Evolutionary conservation across 2,329 filamentous ascomycete species (phyloP).

Genomic region (Hirsutella minnesotensis): DNA sequence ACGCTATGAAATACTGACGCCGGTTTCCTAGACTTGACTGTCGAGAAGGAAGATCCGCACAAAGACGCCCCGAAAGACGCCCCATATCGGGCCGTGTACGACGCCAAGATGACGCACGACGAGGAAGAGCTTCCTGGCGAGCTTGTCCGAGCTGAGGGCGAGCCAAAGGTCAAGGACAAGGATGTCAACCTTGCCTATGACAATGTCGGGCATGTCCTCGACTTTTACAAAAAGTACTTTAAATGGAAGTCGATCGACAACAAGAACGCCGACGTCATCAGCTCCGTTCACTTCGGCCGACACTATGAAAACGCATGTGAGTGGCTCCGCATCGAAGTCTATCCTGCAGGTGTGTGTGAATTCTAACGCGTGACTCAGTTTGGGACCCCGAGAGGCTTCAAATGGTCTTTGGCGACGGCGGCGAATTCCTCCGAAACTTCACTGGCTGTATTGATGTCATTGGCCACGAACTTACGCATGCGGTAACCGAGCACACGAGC

Average conservation of each 20-base stretch:
- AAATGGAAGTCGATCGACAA: slow-evolving; percentile 40
- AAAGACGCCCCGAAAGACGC: slow-evolving; percentile 11
- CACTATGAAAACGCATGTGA: slow-evolving; percentile 39
- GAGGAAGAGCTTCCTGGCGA: slow-evolving; percentile 29
- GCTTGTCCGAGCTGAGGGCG: slow-evolving; percentile 29
- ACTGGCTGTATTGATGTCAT: slow-evolving; percentile 42
- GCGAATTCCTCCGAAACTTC: slow-evolving; percentile 38
- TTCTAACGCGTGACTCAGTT: too few species aligned
- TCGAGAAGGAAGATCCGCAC: slow-evolving; percentile 2
- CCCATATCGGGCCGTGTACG: slow-evolving; percentile 31
- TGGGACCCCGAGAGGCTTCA: slow-evolving; percentile 37
- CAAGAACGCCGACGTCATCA: slow-evolving; percentile 34
- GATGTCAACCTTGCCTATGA: slow-evolving; percentile 37
- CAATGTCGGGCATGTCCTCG: slow-evolving; percentile 34
- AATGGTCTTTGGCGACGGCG: slow-evolving; percentile 46
- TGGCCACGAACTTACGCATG: slow-evolving; percentile 45
- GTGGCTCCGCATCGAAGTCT: too few species aligned
- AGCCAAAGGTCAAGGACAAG: slow-evolving; percentile 25
- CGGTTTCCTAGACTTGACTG: slow-evolving; percentile 8
- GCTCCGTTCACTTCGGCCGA: slow-evolving; percentile 39
- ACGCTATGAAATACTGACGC: too few species aligned
- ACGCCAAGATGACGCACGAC: slow-evolving; percentile 25
- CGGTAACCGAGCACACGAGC: slow-evolving; percentile 37
- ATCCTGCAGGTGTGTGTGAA: too few species aligned
- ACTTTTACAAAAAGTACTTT: slow-evolving; percentile 38